These are phyloP conservation scores for Thelonectria rubi DNA, from an alignment of 2,329 filamentous ascomycete genomes.

Conservation along the genomic window DNA sequence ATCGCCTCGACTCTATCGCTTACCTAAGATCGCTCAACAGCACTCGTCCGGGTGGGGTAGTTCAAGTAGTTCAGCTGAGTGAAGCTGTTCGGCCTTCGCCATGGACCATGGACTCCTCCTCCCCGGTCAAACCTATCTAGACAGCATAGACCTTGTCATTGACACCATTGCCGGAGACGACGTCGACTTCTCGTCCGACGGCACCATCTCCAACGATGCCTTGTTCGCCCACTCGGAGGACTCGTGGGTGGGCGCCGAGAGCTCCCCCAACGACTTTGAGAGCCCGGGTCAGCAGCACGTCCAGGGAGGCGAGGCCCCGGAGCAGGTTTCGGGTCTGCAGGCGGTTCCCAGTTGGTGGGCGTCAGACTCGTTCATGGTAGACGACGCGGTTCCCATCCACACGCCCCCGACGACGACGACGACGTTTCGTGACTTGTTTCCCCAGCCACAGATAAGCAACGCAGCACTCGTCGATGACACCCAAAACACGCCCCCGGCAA, in stretches of 20 bases:
- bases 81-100: background rate
- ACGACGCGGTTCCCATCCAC: background rate
- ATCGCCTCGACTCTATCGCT: background rate
- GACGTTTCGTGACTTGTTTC: background rate
- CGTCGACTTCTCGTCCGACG: conserved; percentile 9
- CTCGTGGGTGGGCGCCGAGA: conserved; percentile 7
- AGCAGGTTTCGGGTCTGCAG: background rate
- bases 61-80: no score
- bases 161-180: background rate
- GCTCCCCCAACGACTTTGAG: background rate
- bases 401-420: background rate
- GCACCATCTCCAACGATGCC: background rate
- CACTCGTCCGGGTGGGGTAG: background rate
- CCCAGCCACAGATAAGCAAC: background rate
- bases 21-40: background rate
- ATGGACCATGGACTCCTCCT: conserved; percentile 1
- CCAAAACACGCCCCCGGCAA: background rate
- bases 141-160: conserved; percentile 2
- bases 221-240: background rate
- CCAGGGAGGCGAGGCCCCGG: background rate
- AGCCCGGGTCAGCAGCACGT: background rate
- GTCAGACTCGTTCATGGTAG: background rate
- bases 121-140: background rate
- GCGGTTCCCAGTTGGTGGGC: background rate
- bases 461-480: background rate